Conservation (phyloP, 345 rosid species). For the Citrus cavaleriei region DNA sequence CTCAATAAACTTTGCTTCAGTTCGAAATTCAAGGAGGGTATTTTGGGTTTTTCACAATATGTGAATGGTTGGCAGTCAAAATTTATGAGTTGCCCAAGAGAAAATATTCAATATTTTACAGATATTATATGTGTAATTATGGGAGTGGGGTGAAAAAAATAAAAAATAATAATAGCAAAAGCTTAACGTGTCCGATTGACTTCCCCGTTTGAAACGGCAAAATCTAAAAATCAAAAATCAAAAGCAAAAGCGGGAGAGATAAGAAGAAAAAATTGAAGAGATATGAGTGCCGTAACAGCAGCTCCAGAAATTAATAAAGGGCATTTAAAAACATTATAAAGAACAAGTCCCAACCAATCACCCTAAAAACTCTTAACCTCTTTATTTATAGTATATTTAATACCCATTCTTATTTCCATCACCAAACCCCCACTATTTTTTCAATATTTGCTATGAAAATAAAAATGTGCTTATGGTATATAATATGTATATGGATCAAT, state of each 20-base stretch:
- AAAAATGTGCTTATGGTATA: not conserved
- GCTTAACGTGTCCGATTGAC: slow-evolving; percentile 26
- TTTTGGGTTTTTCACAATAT: not conserved
- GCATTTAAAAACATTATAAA: not conserved
- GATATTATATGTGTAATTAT: not conserved
- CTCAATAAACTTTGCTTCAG: not conserved
- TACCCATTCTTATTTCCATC: not conserved
- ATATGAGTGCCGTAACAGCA: slow-evolving; percentile 31
- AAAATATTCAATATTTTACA: not conserved
- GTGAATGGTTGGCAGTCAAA: not conserved
- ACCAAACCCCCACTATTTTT: not conserved
- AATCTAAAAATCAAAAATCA: not conserved
- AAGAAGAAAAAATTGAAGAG: slow-evolving; percentile 4
- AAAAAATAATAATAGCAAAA: not conserved
- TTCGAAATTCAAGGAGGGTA: not conserved
- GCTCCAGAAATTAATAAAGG: slow-evolving; percentile 6
- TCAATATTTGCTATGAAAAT: not conserved
- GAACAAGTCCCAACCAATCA: not conserved
- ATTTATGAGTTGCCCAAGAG: not conserved
- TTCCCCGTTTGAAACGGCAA: slow-evolving; percentile 37
- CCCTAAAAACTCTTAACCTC: not conserved
- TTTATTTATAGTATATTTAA: not conserved
- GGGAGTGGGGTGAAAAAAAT: not conserved
- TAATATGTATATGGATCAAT: not conserved
- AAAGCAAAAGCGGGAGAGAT: not conserved